Base-by-base conservation (phyloP, 768 basidiomycete species). In the Tricholoma matsutake region DNA sequence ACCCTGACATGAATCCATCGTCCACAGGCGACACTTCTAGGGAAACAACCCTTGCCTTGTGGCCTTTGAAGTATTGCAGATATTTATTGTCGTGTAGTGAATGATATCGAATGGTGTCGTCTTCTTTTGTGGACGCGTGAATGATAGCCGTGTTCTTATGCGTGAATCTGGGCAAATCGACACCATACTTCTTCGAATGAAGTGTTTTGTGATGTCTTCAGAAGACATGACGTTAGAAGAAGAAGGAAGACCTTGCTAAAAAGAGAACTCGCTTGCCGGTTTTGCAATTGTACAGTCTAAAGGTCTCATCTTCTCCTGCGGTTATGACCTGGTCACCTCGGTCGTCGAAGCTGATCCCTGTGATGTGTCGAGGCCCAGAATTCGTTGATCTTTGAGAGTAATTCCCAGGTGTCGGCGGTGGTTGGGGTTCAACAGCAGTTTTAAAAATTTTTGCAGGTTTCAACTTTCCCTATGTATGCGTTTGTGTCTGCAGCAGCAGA, bases 51-150 rank as follows among this genome's bases (percentile, higher is more conserved):
- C 88, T 83, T 35, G 83, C 90, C 65, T 87, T 94, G 78, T 99
- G 97, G 0, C 97, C 97, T 68, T 86, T 89, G 81, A 97, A 98
- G 77, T 99, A 99, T 64, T 90, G 86, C 32, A 98, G 77, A 72
- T 95, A 99, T 71, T 91, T 94, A 81, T 97, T 98, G 82, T 96
- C 94, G 73, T 98, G 94, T 54, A 96, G 72, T 1, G 93, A 96
- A 68, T 96, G 93, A 73, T 98, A 98, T 49, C 97, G 86, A 65
- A 98, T 85, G 0, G 91, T 94, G 71, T 98, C 93, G 73, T 98
- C 92, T 72, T 91, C 92, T 72, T 96, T 98, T 16, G 96, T 98
- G 4, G 93, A 96, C 7, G 96, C 91, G 68, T 98, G 87, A 2
- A 98, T 71, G 52, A 98, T 88, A 3, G 89, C 86, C 0, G 87